Evolutionary conservation across 371 early-diverging fungal species (phyloP), one percentile per base, ranked within the genome.

Genomic region (Syncephalastrum monosporum): DNA sequence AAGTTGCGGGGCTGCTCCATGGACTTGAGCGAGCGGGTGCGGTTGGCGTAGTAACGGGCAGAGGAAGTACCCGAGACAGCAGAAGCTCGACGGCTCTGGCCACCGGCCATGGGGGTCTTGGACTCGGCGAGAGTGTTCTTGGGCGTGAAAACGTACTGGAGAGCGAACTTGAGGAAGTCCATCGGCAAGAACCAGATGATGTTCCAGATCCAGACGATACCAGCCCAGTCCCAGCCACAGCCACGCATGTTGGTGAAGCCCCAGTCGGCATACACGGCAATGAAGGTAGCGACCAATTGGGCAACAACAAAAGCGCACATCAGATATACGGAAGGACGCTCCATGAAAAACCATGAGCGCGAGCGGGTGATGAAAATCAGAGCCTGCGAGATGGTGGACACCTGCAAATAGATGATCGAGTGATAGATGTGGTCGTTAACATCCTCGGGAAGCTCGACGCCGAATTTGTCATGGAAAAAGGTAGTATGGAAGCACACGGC

Each of bases 171-270:
- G 82, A 86, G 70, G 57, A 86, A 80, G 69, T 88, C 89, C 59
- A 88, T 65, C 42, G 89, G 89, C 47, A 86, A 55, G 69, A 85
- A 88, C 89, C 89, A 88, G 62, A 88, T 66, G 52, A 88, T 80
- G 82, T 88, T 86, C 87, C 87, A 88, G 74, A 88, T 79, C 89
- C 89, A 88, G 64, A 82, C 86, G 59, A 82, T 84, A 65, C 82
- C 82, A 50, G 74, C 83, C 77, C 74, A 81, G 38, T 71, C 62
- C 84, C 84, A 83, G 44, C 82, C 84, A 69, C 82, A 82, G 53
- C 81, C 81, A 41, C 67, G 50, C 42, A 83, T 82, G 47, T 70
- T 55, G 48, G 84, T 81, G 73, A 83, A 83, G 46, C 72, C 68
- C 83, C 83, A 83, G 79, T 83, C 59, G 51, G 83, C 83, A 47